Evolutionary conservation across 495 filamentous ascomycete genomes (phyloP).

Genomic region (Daldinia decipiens): DNA sequence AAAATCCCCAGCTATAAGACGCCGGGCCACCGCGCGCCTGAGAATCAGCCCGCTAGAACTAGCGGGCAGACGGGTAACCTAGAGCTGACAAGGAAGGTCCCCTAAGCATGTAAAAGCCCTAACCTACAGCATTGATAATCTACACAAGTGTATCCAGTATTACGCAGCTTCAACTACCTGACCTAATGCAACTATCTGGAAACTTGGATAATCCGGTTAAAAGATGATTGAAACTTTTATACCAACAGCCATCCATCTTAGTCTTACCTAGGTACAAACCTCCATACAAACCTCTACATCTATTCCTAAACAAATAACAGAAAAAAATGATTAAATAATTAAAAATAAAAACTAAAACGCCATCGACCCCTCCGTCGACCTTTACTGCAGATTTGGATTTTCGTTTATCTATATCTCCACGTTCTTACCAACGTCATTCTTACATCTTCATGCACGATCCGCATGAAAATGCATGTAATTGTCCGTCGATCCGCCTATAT

Average conservation of each 20-base stretch:
- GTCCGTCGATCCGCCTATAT: constrained; percentile 38
- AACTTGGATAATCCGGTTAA: constrained; percentile 18
- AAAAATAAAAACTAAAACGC: not conserved
- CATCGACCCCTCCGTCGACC: constrained; percentile 13
- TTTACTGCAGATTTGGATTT: constrained; percentile 39
- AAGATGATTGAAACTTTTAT: not conserved
- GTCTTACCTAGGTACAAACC: too few relatives aligned
- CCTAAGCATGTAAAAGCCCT: not conserved
- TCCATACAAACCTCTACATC: not conserved
- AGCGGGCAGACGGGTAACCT: constrained; percentile 30
- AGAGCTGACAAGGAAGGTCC: constrained; percentile 5
- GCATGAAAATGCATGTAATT: constrained; percentile 44
- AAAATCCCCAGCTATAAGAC: constrained; percentile 34
- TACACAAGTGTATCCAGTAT: not conserved
- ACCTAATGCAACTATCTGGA: not conserved
- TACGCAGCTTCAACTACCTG: not conserved
- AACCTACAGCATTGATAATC: not conserved
- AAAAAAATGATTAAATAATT: constrained; percentile 2
- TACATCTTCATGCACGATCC: constrained; percentile 44
- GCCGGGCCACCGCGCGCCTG: constrained; percentile 38
- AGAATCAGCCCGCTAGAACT: constrained; percentile 28
- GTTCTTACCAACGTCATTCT: constrained; percentile 42
- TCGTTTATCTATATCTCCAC: constrained; percentile 44
- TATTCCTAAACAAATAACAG: not conserved
- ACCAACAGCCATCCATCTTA: not conserved